A percentile compares a stretch with the other conserved stretches of the same genome.
Evolutionary conservation across 2,329 filamentous ascomycete species (phyloP).

Genomic region (Albifimbria verrucaria): DNA sequence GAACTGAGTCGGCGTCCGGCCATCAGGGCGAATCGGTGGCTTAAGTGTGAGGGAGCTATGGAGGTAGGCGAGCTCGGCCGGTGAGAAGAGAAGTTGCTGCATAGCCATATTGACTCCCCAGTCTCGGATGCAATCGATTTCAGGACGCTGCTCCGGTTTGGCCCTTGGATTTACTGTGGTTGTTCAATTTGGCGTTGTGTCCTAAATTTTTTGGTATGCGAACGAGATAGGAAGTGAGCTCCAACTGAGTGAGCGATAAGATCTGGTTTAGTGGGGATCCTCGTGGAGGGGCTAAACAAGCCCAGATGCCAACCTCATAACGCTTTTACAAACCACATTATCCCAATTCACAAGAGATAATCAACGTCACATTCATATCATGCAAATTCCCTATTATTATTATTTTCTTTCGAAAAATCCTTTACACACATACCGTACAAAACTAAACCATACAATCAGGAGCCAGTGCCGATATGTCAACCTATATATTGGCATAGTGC

Average conservation of each 20-base stretch:
- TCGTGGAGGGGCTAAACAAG: conserved; percentile 13
- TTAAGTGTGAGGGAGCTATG: conserved; percentile 78
- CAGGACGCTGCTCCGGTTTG: not conserved
- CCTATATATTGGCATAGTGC: too few relatives aligned
- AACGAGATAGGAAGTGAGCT: conserved; percentile 11
- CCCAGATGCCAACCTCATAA: too few relatives aligned
- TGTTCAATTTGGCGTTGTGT: conserved; percentile 9
- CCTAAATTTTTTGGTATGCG: conserved; percentile 16
- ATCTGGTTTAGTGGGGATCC: conserved; percentile 17
- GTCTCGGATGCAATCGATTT: not conserved
- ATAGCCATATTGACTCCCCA: conserved; percentile 53
- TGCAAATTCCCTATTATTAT: too few relatives aligned
- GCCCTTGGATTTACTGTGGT: too few relatives aligned
- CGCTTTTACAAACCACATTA: too few relatives aligned
- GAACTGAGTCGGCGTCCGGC: conserved; percentile 79
- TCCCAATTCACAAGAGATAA: too few relatives aligned
- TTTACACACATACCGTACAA: too few relatives aligned
- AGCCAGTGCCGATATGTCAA: too few relatives aligned
- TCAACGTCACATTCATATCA: too few relatives aligned
- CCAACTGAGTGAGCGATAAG: conserved; percentile 31
- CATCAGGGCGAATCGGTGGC: conserved; percentile 87
- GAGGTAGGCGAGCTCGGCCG: conserved; percentile 93
- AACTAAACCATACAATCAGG: too few relatives aligned
- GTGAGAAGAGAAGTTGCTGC: conserved; percentile 76
- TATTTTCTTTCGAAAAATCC: too few relatives aligned